A percentile compares a stretch with the other conserved stretches of the same genome.
These are phyloP conservation scores for Fusarium sp. DNA, from an alignment of 2,329 filamentous ascomycete genomes.

Conservation along the genomic window DNA sequence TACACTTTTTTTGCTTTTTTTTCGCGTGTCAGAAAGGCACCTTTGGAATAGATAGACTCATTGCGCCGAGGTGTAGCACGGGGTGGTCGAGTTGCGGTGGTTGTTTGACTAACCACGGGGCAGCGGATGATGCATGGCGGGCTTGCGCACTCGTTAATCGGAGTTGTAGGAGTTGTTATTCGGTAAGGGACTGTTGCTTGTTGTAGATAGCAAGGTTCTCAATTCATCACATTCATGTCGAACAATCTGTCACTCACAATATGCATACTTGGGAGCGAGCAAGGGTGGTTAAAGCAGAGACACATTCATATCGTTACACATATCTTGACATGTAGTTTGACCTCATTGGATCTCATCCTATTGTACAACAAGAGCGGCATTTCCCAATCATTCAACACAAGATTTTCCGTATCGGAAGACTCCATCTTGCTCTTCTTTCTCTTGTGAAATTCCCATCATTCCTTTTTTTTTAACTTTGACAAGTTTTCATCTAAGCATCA, in stretches of 20 bases:
- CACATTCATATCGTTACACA: constrained; percentile 40
- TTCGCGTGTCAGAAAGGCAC: constrained; percentile 39
- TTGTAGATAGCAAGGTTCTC: constrained; percentile 35
- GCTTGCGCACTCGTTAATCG: constrained; percentile 43
- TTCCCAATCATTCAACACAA: constrained; percentile 36
- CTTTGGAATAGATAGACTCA: constrained; percentile 41
- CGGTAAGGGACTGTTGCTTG: constrained; percentile 30
- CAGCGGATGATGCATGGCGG: constrained; percentile 41
- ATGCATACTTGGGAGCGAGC: background rate
- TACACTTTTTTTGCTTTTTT: constrained; percentile 27
- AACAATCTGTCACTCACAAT: background rate
- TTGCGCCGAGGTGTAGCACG: constrained; percentile 31
- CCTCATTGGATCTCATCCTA: constrained; percentile 39
- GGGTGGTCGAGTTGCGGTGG: constrained; percentile 3
- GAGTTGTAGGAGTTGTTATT: constrained; percentile 44
- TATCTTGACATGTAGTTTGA: constrained; percentile 36
- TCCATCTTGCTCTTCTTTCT: constrained; percentile 19
- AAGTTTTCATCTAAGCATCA: constrained; percentile 61
- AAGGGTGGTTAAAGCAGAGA: background rate
- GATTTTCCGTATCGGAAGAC: constrained; percentile 27
- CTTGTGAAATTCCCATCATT: constrained; percentile 9
- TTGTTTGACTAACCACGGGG: constrained; percentile 3
- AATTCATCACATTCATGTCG: constrained; percentile 24
- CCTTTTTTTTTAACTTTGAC: background rate
- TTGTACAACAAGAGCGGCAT: constrained; percentile 45